A percentile compares a stretch with the other conserved stretches of the same genome.
Evolutionary conservation across 768 basidiomycete genomes (phyloP).

Genomic region (Leccinum pellstonianum): DNA sequence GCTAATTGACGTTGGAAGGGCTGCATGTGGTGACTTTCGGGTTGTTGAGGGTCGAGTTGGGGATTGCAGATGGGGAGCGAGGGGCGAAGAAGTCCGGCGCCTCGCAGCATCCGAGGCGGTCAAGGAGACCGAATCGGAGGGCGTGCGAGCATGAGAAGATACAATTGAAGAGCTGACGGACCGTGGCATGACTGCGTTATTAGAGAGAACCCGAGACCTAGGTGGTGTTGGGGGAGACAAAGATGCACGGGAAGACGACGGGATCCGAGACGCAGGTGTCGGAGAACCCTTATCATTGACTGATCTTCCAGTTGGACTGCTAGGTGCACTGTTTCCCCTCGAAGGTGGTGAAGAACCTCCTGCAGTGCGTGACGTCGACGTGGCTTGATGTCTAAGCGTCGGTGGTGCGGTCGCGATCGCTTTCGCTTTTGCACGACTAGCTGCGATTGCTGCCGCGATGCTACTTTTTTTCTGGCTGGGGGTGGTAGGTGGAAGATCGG

Average conservation of each 20-base stretch:
- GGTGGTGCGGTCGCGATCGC: slow-evolving; percentile 82
- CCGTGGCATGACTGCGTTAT: slow-evolving; percentile 38
- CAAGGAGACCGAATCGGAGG: slow-evolving; percentile 37
- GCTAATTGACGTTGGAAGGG: slow-evolving; percentile 35
- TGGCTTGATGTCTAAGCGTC: slow-evolving; percentile 76
- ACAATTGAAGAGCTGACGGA: slow-evolving; percentile 40
- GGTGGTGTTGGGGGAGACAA: slow-evolving; percentile 46
- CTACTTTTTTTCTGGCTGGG: slow-evolving; percentile 45
- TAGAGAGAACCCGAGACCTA: slow-evolving; percentile 41
- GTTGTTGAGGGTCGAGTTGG: slow-evolving; percentile 34
- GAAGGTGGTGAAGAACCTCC: slow-evolving; percentile 42
- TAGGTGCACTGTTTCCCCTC: slow-evolving; percentile 41
- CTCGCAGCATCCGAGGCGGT: slow-evolving; percentile 31
- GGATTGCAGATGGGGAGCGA: slow-evolving; percentile 34
- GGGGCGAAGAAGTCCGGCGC: slow-evolving; percentile 51
- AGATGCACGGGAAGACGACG: slow-evolving; percentile 48
- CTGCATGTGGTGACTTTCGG: slow-evolving; percentile 40
- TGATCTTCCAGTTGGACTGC: slow-evolving; percentile 42
- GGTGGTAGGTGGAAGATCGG: slow-evolving; percentile 48
- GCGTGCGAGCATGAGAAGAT: slow-evolving; percentile 43
- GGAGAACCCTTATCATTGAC: slow-evolving; percentile 40
- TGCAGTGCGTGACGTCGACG: slow-evolving; percentile 60
- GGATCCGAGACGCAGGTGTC: slow-evolving; percentile 40
- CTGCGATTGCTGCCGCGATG: slow-evolving; percentile 84
- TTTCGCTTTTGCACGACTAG: slow-evolving; percentile 85